These are phyloP conservation scores for Marchantia paleacea DNA, from an alignment of 225 moss, liverwort and hornwort genomes.

Conservation along the genomic window DNA sequence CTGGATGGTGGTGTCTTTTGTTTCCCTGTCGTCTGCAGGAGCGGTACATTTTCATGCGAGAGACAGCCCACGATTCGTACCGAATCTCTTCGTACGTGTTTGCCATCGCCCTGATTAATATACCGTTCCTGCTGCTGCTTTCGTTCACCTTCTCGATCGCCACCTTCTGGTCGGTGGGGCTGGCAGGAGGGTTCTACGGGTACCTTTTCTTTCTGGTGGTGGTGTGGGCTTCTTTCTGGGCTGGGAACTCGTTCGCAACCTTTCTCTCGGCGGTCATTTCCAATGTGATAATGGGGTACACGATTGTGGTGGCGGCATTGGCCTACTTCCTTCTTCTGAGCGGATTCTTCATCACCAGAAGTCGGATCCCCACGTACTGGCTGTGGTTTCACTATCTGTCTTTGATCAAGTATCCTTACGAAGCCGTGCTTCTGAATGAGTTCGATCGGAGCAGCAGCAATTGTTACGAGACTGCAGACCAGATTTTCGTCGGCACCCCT, in stretches of 20 bases:
- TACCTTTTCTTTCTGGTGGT: constrained; percentile 53
- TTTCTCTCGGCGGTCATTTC: constrained; percentile 67
- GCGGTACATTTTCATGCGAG: constrained; percentile 73
- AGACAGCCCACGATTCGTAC: constrained; percentile 76
- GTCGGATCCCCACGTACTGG: constrained; percentile 68
- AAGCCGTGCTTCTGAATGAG: constrained; percentile 73
- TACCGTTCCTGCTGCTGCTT: constrained; percentile 58
- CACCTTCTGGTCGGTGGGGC: constrained; percentile 79
- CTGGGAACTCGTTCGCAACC: constrained; percentile 69
- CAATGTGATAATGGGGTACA: constrained; percentile 77
- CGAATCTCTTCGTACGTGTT: constrained; percentile 87
- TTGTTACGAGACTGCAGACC: constrained; percentile 58
- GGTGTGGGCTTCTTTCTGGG: constrained; percentile 60
- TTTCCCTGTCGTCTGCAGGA: constrained; percentile 39
- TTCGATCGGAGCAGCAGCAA: constrained; percentile 33
- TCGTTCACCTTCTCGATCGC: constrained; percentile 52
- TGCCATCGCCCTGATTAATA: constrained; percentile 61
- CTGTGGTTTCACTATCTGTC: constrained; percentile 83
- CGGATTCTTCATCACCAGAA: constrained; percentile 65
- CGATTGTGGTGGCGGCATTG: constrained; percentile 63
- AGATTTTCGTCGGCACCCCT: constrained; percentile 58
- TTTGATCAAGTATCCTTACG: constrained; percentile 75
- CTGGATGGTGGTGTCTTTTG: neutral
- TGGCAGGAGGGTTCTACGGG: constrained; percentile 60
- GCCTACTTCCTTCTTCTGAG: constrained; percentile 79